Conservation (phyloP, 257 asterid species). For the Lycium barbarum region DNA sequence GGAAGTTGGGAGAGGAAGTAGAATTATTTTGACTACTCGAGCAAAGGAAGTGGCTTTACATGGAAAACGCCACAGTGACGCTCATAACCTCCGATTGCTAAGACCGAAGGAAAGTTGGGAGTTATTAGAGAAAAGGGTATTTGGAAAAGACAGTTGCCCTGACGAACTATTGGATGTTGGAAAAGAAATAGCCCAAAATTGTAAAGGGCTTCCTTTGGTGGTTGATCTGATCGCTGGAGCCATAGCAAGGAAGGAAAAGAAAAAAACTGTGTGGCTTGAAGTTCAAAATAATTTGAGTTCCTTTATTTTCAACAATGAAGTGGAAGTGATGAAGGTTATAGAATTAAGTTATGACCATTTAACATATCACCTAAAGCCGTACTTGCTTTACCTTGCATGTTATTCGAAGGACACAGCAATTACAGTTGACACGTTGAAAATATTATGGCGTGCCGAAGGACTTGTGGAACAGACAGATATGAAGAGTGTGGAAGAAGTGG, state of each 20-base stretch:
- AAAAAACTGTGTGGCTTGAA: conserved; percentile 24
- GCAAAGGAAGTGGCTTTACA: not conserved
- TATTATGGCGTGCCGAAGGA: conserved; percentile 45
- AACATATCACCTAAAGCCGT: conserved; percentile 35
- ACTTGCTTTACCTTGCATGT: conserved; percentile 41
- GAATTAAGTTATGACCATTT: conserved; percentile 42
- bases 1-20: not conserved
- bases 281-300: conserved; percentile 4
- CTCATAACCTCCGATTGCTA: not conserved
- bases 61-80: not conserved
- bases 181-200: conserved; percentile 26
- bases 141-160: conserved; percentile 30
- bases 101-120: conserved; percentile 31
- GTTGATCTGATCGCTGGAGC: conserved; percentile 37
- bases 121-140: conserved; percentile 28
- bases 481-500: conserved; percentile 23
- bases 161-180: conserved; percentile 35
- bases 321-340: conserved; percentile 30
- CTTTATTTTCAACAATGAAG: not conserved
- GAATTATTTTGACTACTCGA: conserved; percentile 31
- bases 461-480: conserved; percentile 22
- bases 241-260: conserved; percentile 29
- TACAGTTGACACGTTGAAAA: too few species aligned
- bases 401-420: not conserved
- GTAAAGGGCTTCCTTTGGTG: conserved; percentile 40